These are phyloP conservation scores for Polymyxa betae DNA, from an alignment of 208 protist species.

Conservation along the genomic window DNA sequence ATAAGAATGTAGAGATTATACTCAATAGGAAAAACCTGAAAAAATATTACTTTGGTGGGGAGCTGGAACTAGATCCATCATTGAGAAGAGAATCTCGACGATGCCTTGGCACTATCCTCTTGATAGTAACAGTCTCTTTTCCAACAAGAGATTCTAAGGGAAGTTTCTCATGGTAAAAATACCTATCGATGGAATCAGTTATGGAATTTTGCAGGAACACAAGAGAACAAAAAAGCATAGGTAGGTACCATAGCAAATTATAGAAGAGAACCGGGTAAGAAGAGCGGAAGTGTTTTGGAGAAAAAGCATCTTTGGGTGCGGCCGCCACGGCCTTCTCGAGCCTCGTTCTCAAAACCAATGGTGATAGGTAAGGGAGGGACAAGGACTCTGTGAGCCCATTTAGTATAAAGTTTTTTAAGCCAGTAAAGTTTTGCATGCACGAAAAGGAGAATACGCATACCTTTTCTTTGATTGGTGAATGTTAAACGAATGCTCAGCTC, in stretches of 20 bases:
- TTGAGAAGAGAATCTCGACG: not conserved
- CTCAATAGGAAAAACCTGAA: not conserved
- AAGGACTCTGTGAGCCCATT: not conserved
- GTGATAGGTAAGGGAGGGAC: not conserved
- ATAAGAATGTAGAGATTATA: too few relatives aligned
- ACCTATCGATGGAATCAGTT: not conserved
- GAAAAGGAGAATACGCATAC: not conserved
- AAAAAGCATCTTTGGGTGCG: not conserved
- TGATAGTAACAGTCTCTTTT: not conserved
- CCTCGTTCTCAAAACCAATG: not conserved
- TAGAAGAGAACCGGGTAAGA: not conserved
- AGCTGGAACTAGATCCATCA: not conserved
- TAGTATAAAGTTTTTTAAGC: too few relatives aligned
- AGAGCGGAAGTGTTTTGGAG: not conserved
- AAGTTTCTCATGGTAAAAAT: conserved; percentile 34
- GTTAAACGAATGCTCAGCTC: not conserved
- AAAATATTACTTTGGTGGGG: not conserved
- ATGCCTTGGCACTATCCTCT: not conserved
- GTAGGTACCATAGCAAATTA: conserved; percentile 35
- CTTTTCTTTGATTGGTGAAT: not conserved
- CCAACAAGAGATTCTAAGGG: not conserved
- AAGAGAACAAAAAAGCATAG: too few relatives aligned
- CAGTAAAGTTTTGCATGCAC: too few relatives aligned
- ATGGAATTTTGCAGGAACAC: too few relatives aligned
- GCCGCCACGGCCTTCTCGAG: not conserved